These are phyloP conservation scores for Colletotrichum sublineola DNA, from an alignment of 2,329 filamentous ascomycete genomes.

Conservation along the genomic window DNA sequence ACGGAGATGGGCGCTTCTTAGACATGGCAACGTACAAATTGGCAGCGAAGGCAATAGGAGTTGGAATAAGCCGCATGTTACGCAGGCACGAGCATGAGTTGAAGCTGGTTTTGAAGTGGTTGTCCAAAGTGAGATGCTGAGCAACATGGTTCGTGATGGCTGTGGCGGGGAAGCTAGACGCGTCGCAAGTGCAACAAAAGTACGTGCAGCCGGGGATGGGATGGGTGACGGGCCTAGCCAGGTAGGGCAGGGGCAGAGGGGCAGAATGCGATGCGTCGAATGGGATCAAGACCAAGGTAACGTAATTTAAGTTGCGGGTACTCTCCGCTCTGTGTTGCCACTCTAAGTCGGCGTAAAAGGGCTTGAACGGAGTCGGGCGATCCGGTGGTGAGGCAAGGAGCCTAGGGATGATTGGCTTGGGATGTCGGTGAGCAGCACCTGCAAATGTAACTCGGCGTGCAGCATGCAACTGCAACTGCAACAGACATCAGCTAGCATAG, in stretches of 20 bases:
- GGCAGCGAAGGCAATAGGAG: not conserved
- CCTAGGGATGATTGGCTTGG: not conserved
- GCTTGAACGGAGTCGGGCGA: not conserved
- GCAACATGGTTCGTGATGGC: slow-evolving; percentile 19
- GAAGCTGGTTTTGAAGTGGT: not conserved
- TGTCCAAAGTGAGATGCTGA: slow-evolving; percentile 8
- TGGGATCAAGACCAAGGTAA: not conserved
- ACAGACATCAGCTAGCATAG: too few species aligned
- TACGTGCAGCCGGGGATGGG: slow-evolving; percentile 1
- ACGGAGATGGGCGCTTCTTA: not conserved
- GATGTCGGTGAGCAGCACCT: slow-evolving; percentile 6
- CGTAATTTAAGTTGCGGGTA: slow-evolving; percentile 13
- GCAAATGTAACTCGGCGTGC: slow-evolving; percentile 7
- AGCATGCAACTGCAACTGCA: slow-evolving; percentile 5
- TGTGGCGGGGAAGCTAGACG: slow-evolving; percentile 10
- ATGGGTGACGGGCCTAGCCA: not conserved
- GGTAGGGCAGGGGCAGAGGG: slow-evolving; percentile 1
- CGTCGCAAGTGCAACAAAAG: slow-evolving; percentile 14
- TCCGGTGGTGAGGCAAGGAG: not conserved
- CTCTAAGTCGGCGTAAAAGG: not conserved
- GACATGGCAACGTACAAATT: not conserved
- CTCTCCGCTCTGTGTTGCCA: not conserved
- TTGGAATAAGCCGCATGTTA: not conserved
- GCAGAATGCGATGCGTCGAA: not conserved
- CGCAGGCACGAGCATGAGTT: not conserved